These are phyloP conservation scores for Inonotus hispidus DNA, from an alignment of 1,284 basidiomycete species.

Conservation along the genomic window DNA sequence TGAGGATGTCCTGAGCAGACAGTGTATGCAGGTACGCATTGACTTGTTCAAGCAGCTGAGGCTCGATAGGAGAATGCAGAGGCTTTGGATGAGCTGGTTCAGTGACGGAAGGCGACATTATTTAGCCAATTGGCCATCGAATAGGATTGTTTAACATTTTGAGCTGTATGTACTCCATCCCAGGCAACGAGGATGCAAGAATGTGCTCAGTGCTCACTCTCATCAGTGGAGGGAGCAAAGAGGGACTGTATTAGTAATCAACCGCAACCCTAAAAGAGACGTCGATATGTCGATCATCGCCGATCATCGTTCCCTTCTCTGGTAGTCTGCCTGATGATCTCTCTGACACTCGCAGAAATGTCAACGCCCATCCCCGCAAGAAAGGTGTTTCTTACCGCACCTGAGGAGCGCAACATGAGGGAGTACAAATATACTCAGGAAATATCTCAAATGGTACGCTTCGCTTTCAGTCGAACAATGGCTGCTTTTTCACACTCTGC, in stretches of 20 bases:
- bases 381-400: not conserved
- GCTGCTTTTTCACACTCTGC: not conserved
- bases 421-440: conserved; percentile 76
- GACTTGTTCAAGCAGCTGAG: conserved; percentile 58
- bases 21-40: conserved; percentile 70
- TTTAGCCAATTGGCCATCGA: not conserved
- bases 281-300: not conserved
- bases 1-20: conserved; percentile 75
- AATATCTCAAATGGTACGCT: conserved; percentile 75
- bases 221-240: no score
- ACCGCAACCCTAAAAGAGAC: not conserved
- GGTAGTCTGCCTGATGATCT: not conserved
- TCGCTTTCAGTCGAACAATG: not conserved
- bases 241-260: not conserved
- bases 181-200: not conserved
- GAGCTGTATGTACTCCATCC: not conserved
- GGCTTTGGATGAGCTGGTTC: conserved; percentile 31
- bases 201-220: no score
- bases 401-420: conserved; percentile 22
- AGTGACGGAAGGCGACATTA: not conserved
- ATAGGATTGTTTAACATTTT: not conserved
- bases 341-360: not conserved
- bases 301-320: not conserved
- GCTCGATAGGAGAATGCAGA: conserved; percentile 58
- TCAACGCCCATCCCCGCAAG: not conserved